Evolutionary conservation across 768 basidiomycete species (phyloP).

Genomic region (Lentinula guzmanii): DNA sequence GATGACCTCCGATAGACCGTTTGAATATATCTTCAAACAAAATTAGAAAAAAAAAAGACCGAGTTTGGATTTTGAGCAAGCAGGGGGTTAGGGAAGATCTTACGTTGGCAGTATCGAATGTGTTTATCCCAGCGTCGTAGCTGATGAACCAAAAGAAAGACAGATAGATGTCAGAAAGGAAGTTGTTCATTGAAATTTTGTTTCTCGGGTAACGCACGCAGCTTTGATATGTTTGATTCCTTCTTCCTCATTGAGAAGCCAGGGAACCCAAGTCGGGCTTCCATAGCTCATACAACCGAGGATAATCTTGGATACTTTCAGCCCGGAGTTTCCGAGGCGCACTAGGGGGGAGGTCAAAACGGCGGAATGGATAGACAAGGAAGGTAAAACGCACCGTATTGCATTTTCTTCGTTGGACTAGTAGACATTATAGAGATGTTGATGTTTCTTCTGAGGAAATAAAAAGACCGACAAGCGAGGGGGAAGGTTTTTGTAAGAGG

Average conservation of each 20-base stretch:
- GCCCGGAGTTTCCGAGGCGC: slow-evolving; percentile 37
- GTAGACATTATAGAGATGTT: too few species aligned
- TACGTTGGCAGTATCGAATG: slow-evolving; percentile 28
- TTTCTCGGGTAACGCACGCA: slow-evolving; percentile 24
- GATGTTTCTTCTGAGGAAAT: too few species aligned
- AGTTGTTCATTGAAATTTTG: neutral
- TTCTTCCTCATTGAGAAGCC: slow-evolving; percentile 42
- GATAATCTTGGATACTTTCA: slow-evolving; percentile 39
- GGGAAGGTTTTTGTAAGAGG: too few species aligned
- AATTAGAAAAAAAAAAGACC: neutral
- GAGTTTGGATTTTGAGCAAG: neutral
- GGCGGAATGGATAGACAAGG: too few species aligned
- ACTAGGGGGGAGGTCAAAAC: slow-evolving; percentile 15
- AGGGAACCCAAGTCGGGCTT: slow-evolving; percentile 27
- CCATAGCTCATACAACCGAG: slow-evolving; percentile 19
- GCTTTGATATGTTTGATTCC: slow-evolving; percentile 34
- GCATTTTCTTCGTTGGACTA: too few species aligned
- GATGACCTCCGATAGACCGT: slow-evolving; percentile 39
- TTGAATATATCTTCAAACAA: slow-evolving; percentile 29
- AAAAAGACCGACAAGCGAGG: too few species aligned
- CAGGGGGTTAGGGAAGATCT: neutral
- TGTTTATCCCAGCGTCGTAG: slow-evolving; percentile 30
- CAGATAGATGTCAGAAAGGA: neutral
- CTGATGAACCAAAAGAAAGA: slow-evolving; percentile 9
- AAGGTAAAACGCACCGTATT: too few species aligned